A percentile compares a stretch with the other conserved stretches of the same genome.
These are phyloP conservation scores for Phytophthora hybrid DNA, from an alignment of 352 stramenopile species.

Conservation along the genomic window DNA sequence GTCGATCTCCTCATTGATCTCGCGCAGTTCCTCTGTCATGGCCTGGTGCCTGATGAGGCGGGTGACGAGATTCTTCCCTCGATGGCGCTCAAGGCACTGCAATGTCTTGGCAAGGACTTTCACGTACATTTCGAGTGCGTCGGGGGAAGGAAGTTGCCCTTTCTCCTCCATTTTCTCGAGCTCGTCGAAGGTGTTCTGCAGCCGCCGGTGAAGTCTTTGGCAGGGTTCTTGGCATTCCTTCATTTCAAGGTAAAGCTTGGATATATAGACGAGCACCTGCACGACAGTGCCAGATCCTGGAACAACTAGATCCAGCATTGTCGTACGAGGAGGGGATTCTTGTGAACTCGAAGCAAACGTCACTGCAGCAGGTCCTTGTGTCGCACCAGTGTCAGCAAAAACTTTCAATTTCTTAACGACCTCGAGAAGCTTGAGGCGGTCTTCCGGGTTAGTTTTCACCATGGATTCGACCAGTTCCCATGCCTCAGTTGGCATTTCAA, in stretches of 20 bases:
- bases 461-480: not conserved
- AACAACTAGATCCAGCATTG: slow-evolving; percentile 12
- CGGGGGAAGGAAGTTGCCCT: not conserved
- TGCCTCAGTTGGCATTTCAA: not conserved
- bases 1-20: slow-evolving; percentile 29
- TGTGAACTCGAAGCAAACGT: not conserved
- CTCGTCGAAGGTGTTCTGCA: not conserved
- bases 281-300: slow-evolving; percentile 13
- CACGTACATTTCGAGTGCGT: not conserved
- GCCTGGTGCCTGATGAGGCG: not conserved
- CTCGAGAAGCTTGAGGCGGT: not conserved
- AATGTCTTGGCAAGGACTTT: not conserved
- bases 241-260: slow-evolving; percentile 17
- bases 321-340: not conserved
- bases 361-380: too few species aligned
- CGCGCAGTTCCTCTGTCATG: slow-evolving; percentile 12
- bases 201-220: not conserved
- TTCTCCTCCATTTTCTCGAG: not conserved
- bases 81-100: not conserved
- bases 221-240: slow-evolving; percentile 1
- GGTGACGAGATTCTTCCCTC: not conserved
- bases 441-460: not conserved
- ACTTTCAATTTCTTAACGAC: not conserved
- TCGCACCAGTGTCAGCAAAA: not conserved
- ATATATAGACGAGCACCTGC: slow-evolving; percentile 10